Base-by-base conservation (phyloP, 805 yeast species). In the Monosporozyma aquatica region DNA sequence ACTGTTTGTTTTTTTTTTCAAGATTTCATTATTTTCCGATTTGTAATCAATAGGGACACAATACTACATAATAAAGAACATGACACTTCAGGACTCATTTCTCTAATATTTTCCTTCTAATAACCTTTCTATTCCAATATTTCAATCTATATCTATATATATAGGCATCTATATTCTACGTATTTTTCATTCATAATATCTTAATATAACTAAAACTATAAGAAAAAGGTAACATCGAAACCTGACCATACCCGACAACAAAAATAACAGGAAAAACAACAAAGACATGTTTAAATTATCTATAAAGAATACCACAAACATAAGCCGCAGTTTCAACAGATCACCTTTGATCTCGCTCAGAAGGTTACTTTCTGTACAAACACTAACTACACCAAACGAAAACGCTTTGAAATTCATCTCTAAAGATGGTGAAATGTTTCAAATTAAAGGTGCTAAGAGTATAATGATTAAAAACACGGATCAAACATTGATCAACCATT, bases 331-430 rank as follows among this genome's bases (percentile, higher is more conserved):
- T 18, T 7, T 32, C 13, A 32, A 6, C 13, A 18, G 17, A 4
- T 34, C 17, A 15, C 26, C 17, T 13, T 5, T 34, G 7, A 6
- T 34, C 21, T 14, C 32, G 13, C 27, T 47, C n/a, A 49, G 43
- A 30, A 53, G 58, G 37, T 45, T 44, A 28, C 28, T 52, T 2
- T 47, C 49, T 25, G 60, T 69, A 36, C 66, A 72, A 48, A 66
- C 86, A 0, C 55, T 72, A 15, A 67, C 80, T 1, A 82, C 92
- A 0, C 92, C 92, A 11, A 82, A 82, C 54, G 84, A 78, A 41
- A 78, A 82, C 58, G 87, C 92, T 1, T 62, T 82, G 43, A 82
- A 82, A 55, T 82, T 80, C 55, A 66, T 80, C 6, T 59, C 65
- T 6, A 51, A 57, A 17, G 65, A 59, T 48, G 66, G 65, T 4